A percentile compares a stretch with the other conserved stretches of the same genome.
These are phyloP conservation scores for Mariannaea elegans DNA, from an alignment of 2,329 filamentous ascomycete species.

Conservation along the genomic window DNA sequence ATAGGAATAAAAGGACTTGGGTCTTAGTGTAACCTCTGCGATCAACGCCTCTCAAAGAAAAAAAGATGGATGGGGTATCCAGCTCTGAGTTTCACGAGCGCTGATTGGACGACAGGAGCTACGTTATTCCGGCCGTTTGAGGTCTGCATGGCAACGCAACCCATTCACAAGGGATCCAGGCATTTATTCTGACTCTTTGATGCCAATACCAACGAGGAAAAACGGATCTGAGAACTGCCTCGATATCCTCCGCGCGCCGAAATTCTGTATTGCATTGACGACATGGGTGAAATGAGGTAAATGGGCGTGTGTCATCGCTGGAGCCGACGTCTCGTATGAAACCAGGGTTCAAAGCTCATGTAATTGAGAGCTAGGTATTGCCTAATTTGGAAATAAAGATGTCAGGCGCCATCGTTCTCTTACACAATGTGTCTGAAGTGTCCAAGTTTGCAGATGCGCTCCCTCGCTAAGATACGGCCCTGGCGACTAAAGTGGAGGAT, in stretches of 20 bases:
- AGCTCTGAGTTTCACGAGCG: slow-evolving; percentile 5
- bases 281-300: slow-evolving; percentile 1
- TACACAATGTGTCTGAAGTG: slow-evolving; percentile 13
- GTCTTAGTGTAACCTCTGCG: slow-evolving; percentile 4
- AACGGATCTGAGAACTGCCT: too few species aligned
- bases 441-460: not conserved
- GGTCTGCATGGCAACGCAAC: too few species aligned
- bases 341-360: slow-evolving; percentile 28
- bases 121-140: slow-evolving; percentile 36
- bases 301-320: slow-evolving; percentile 20
- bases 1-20: slow-evolving; percentile 22
- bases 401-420: slow-evolving; percentile 7
- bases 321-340: slow-evolving; percentile 32
- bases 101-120: slow-evolving; percentile 37
- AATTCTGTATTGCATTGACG: too few species aligned
- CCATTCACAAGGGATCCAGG: too few species aligned
- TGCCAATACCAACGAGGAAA: too few species aligned
- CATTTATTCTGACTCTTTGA: too few species aligned
- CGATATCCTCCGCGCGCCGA: too few species aligned
- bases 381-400: slow-evolving; percentile 25
- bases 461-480: not conserved
- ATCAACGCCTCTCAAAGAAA: slow-evolving; percentile 22
- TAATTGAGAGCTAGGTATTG: slow-evolving; percentile 16
- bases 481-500: not conserved
- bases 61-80: slow-evolving; percentile 30